These are phyloP conservation scores for Thielaviopsis populi DNA, from an alignment of 2,329 filamentous ascomycete species.

Conservation along the genomic window DNA sequence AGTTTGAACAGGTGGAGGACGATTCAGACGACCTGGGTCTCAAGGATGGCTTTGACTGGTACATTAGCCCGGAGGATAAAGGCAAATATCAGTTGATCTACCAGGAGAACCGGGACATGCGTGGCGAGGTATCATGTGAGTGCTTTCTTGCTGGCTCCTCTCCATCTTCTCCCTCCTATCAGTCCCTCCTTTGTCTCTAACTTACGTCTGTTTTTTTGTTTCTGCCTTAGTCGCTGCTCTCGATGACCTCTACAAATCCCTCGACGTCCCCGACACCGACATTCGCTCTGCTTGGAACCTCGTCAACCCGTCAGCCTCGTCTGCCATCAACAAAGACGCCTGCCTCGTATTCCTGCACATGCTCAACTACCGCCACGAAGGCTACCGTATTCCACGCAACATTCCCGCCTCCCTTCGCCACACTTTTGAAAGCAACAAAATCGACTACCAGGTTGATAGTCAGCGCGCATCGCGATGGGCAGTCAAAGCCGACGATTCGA, in stretches of 20 bases:
- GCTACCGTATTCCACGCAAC: constrained; percentile 79
- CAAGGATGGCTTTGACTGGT: constrained; percentile 98
- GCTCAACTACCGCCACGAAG: constrained; percentile 88
- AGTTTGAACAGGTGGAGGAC: constrained; percentile 74
- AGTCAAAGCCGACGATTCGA: constrained; percentile 61
- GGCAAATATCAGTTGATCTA: constrained; percentile 96
- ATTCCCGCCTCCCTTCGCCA: constrained; percentile 83
- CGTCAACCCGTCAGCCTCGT: constrained; percentile 74
- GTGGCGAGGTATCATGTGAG: constrained; percentile 69
- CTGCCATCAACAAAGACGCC: constrained; percentile 86
- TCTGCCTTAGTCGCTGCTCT: constrained; percentile 51
- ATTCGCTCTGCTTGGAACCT: constrained; percentile 92
- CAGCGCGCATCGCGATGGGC: constrained; percentile 65
- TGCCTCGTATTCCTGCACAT: constrained; percentile 91
- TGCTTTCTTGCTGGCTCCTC: constrained; percentile 16
- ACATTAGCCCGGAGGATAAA: constrained; percentile 88
- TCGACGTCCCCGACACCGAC: constrained; percentile 61
- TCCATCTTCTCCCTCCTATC: background rate
- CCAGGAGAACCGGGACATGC: constrained; percentile 72
- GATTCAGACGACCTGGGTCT: constrained; percentile 70
- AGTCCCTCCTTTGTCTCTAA: background rate
- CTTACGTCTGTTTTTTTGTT: background rate
- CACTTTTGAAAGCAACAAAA: constrained; percentile 88
- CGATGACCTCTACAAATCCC: constrained; percentile 68
- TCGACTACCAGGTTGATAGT: constrained; percentile 86